A percentile compares a stretch with the other conserved stretches of the same genome.
These are phyloP conservation scores for Chytriomyces confervae DNA, from an alignment of 192 early-diverging fungal species.

Conservation along the genomic window DNA sequence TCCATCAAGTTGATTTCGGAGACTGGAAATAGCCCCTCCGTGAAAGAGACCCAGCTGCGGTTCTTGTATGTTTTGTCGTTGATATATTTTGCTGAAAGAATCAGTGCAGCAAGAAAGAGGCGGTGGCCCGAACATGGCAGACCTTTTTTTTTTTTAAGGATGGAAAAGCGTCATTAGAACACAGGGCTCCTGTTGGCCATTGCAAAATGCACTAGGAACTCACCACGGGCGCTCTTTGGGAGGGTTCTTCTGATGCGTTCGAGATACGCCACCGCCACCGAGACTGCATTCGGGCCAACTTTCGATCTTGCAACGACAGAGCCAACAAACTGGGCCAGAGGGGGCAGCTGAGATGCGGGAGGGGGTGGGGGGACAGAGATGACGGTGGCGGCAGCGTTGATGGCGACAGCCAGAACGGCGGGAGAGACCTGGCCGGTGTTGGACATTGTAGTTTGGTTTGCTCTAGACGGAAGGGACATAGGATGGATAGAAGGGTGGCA, in stretches of 20 bases:
- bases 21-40: constrained; percentile 21
- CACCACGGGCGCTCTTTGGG: constrained; percentile 4
- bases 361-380: neutral
- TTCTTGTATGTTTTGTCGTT: constrained; percentile 31
- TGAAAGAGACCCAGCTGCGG: constrained; percentile 12
- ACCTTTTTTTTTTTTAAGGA: neutral
- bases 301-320: constrained; percentile 9
- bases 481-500: no score
- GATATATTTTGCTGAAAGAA: constrained; percentile 10
- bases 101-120: constrained; percentile 12
- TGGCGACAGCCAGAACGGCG: neutral
- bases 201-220: neutral
- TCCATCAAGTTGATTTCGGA: constrained; percentile 33
- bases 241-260: neutral
- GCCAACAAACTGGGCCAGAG: constrained; percentile 17
- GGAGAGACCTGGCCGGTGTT: neutral
- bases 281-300: neutral
- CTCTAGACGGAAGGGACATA: no score
- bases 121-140: constrained; percentile 27
- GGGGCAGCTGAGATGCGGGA: neutral
- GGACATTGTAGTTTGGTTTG: neutral
- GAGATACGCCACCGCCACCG: constrained; percentile 3
- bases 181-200: neutral
- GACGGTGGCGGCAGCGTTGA: neutral
- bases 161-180: neutral